Evolutionary conservation across 306 rosid genomes (phyloP).

Genomic region (Citrullus colocynthis): DNA sequence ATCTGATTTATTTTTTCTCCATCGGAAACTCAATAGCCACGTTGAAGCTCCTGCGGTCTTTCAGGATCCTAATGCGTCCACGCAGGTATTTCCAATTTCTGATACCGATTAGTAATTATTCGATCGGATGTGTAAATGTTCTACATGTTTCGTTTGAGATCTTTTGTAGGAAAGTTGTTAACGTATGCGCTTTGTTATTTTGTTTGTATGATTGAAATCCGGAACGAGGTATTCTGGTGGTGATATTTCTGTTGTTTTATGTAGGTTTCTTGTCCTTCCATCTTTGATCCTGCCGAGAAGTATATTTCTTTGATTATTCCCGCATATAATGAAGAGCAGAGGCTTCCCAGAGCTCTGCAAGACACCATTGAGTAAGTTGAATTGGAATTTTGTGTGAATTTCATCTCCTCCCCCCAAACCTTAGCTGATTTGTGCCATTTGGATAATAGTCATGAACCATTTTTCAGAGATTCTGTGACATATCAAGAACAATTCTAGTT

Average conservation of each 20-base stretch:
- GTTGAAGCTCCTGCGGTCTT: conserved; percentile 72
- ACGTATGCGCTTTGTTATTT: background rate
- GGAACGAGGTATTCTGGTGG: background rate
- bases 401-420: background rate
- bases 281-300: conserved; percentile 79
- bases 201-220: background rate
- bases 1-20: background rate
- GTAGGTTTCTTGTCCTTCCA: conserved; percentile 70
- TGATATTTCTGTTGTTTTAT: conserved; percentile 10
- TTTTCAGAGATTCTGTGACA: background rate
- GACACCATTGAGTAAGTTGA: conserved; percentile 71
- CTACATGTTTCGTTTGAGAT: background rate
- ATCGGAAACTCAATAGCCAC: conserved; percentile 28
- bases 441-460: background rate
- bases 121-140: background rate
- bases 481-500: background rate
- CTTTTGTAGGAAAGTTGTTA: background rate
- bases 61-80: conserved; percentile 67
- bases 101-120: background rate
- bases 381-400: background rate
- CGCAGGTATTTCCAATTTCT: conserved; percentile 30
- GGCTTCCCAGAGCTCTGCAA: conserved; percentile 82
- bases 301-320: conserved; percentile 79
- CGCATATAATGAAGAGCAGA: conserved; percentile 72
- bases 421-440: background rate